These are phyloP conservation scores for Ceratocystis destructans DNA, from an alignment of 2,329 filamentous ascomycete species.

Conservation along the genomic window DNA sequence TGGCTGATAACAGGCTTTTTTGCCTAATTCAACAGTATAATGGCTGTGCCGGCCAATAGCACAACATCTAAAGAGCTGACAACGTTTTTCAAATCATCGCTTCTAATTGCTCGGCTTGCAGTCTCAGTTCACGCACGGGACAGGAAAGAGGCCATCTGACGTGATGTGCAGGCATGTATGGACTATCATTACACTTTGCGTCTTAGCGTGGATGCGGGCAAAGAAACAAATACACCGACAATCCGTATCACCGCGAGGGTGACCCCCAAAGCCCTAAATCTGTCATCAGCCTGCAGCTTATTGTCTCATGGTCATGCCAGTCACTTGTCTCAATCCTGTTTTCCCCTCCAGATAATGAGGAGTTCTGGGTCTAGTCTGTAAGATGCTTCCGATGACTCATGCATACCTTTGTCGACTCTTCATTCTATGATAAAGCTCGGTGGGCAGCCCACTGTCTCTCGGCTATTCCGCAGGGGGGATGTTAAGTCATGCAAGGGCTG, in stretches of 20 bases:
- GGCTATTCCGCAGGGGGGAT: not conserved
- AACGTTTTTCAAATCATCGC: not conserved
- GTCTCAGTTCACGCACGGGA: not conserved
- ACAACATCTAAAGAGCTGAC: not conserved
- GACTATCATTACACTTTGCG: not conserved
- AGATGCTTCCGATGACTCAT: conserved; percentile 4
- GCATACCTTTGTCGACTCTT: conserved; percentile 24
- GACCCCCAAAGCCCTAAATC: not conserved
- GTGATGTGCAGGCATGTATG: not conserved
- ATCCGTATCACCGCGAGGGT: not conserved
- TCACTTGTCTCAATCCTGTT: conserved; percentile 22
- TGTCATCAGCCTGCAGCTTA: not conserved
- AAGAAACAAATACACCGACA: not conserved
- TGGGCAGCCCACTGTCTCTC: not conserved
- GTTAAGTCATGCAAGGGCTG: not conserved
- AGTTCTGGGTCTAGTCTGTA: not conserved
- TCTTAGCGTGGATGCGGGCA: not conserved
- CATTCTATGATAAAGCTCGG: not conserved
- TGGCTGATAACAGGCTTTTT: conserved; percentile 3
- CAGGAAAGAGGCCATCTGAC: not conserved
- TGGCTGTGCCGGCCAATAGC: not conserved
- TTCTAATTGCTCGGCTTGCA: not conserved
- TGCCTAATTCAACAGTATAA: not conserved
- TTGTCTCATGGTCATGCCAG: not conserved
- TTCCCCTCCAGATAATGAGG: not conserved